A percentile compares a stretch with the other conserved stretches of the same genome.
Evolutionary conservation across 2,329 filamentous ascomycete genomes (phyloP).

Genomic region (Diaporthe australafricana): DNA sequence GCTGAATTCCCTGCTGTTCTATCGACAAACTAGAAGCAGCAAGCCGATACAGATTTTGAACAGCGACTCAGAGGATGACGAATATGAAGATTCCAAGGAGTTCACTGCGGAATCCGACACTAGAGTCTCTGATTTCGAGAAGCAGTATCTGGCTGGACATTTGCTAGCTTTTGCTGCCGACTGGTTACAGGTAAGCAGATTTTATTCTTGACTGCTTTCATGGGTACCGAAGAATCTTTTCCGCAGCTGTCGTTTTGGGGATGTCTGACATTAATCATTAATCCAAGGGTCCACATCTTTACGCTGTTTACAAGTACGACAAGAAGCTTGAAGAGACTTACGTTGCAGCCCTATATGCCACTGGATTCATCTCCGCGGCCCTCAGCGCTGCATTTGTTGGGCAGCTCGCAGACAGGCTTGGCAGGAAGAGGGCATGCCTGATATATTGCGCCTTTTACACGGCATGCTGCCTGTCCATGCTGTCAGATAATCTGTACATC

Average conservation of each 20-base stretch:
- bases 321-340: constrained; percentile 56
- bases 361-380: constrained; percentile 61
- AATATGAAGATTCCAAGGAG: neutral
- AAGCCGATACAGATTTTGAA: neutral
- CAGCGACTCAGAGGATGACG: neutral
- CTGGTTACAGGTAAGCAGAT: constrained; percentile 47
- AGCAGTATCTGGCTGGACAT: constrained; percentile 1
- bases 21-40: neutral
- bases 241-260: neutral
- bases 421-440: constrained; percentile 56
- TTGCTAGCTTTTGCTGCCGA: constrained; percentile 47
- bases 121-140: constrained; percentile 38
- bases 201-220: neutral
- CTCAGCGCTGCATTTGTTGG: constrained; percentile 56
- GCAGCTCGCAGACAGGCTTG: constrained; percentile 50
- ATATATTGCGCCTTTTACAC: constrained; percentile 65
- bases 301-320: constrained; percentile 64
- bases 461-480: constrained; percentile 62
- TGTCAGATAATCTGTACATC: constrained; percentile 54
- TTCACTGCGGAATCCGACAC: neutral
- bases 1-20: neutral
- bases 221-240: too few relatives aligned
- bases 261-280: neutral
- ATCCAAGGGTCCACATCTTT: constrained; percentile 58
- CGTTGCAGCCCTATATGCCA: constrained; percentile 58